phyloP scores from a whole-genome alignment of 208 protist species.

The Trypanosoma lewisi region DNA sequence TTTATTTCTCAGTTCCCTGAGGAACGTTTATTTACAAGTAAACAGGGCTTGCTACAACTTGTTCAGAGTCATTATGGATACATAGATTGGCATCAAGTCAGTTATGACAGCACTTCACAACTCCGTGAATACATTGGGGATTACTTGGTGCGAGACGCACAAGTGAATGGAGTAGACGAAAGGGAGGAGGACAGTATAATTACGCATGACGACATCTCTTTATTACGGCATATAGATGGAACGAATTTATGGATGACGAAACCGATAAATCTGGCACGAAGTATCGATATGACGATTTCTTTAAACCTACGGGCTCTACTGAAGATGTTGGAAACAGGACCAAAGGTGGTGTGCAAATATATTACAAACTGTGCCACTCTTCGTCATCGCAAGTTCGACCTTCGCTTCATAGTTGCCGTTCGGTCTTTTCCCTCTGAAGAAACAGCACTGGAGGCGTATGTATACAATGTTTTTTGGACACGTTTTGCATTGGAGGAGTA shows the following conservation, averaged over 20 bases:
- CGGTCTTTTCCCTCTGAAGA: constrained; percentile 18
- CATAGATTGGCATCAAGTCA: constrained; percentile 32
- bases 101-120: constrained; percentile 34
- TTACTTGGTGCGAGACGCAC: constrained; percentile 25
- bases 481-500: constrained; percentile 37
- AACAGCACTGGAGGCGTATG: constrained; percentile 24
- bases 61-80: constrained; percentile 25
- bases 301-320: constrained; percentile 39
- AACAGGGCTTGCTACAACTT: constrained; percentile 23
- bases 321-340: constrained; percentile 33
- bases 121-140: constrained; percentile 35
- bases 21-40: constrained; percentile 31
- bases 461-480: constrained; percentile 36
- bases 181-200: constrained; percentile 9
- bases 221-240: constrained; percentile 22
- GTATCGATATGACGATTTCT: constrained; percentile 35
- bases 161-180: neutral
- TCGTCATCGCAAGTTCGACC: constrained; percentile 29
- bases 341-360: constrained; percentile 38
- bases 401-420: constrained; percentile 35
- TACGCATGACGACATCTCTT: constrained; percentile 1
- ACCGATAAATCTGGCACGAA: constrained; percentile 26
- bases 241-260: constrained; percentile 42
- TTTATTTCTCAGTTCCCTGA: constrained; percentile 35
- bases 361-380: constrained; percentile 32